A percentile compares a stretch with the other conserved stretches of the same genome.
These are phyloP conservation scores for Cordia subcordata DNA, from an alignment of 257 asterid genomes.

Conservation along the genomic window DNA sequence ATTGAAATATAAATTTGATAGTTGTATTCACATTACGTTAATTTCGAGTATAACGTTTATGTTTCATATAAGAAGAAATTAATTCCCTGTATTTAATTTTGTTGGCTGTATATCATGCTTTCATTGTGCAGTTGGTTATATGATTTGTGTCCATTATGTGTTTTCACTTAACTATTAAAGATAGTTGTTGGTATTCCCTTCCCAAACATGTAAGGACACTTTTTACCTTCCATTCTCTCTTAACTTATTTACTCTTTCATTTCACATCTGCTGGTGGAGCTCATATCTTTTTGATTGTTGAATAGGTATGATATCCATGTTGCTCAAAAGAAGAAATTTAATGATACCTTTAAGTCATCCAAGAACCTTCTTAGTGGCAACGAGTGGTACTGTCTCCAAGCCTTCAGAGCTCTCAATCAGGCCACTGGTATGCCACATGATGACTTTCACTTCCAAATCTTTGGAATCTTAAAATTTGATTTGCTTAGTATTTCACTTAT, in stretches of 20 bases:
- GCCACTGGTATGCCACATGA: slow-evolving; percentile 63
- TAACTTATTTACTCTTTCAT: slow-evolving; percentile 10
- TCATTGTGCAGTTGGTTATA: too few species aligned
- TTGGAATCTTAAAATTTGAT: too few species aligned
- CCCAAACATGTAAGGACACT: slow-evolving; percentile 71
- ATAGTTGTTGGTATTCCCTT: slow-evolving; percentile 94
- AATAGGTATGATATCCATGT: slow-evolving; percentile 74
- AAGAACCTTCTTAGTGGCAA: slow-evolving; percentile 81
- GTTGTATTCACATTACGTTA: background rate
- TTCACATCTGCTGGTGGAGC: slow-evolving; percentile 10
- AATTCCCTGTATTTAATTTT: too few species aligned
- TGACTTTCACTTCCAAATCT: background rate
- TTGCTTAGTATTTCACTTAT: too few species aligned
- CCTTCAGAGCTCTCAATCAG: slow-evolving; percentile 97
- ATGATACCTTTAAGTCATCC: slow-evolving; percentile 58
- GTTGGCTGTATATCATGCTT: too few species aligned
- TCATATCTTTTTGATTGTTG: slow-evolving; percentile 21
- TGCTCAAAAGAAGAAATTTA: slow-evolving; percentile 86
- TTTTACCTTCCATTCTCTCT: slow-evolving; percentile 8
- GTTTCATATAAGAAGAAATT: too few species aligned
- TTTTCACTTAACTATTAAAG: slow-evolving; percentile 61
- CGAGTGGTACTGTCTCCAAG: slow-evolving; percentile 97
- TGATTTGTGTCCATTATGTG: slow-evolving; percentile 6
- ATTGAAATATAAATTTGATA: slow-evolving; percentile 1
- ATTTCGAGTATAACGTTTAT: too few species aligned